Conservation (phyloP, 169 alveolate genomes). For the Plasmodium fragile region DNA sequence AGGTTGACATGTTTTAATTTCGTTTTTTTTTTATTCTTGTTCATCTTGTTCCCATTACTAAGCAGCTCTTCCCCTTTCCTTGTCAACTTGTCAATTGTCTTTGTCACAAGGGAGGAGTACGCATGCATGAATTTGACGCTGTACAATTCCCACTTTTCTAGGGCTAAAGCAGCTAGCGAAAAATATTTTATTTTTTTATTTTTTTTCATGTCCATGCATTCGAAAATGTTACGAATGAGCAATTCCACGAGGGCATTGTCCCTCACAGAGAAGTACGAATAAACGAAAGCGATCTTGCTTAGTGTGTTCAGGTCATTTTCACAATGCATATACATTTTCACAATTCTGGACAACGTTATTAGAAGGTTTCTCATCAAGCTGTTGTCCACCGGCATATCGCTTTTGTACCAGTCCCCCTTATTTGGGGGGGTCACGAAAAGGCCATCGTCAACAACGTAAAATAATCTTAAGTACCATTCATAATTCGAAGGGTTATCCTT, state of each 20-base stretch:
- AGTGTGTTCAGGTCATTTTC: slow-evolving; percentile 26
- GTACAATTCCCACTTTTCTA: slow-evolving; percentile 33
- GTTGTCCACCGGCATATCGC: not conserved
- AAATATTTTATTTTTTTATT: slow-evolving; percentile 46
- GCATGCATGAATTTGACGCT: slow-evolving; percentile 8
- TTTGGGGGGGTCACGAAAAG: not conserved
- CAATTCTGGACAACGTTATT: not conserved
- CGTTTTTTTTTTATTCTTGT: slow-evolving; percentile 28
- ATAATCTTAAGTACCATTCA: not conserved
- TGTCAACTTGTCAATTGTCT: slow-evolving; percentile 22
- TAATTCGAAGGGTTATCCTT: not conserved
- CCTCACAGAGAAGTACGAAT: slow-evolving; percentile 10
- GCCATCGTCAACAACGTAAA: slow-evolving; percentile 14
- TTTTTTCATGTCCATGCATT: slow-evolving; percentile 24
- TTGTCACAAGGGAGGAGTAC: slow-evolving; percentile 22
- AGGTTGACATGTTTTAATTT: slow-evolving; percentile 45
- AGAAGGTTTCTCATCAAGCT: slow-evolving; percentile 13
- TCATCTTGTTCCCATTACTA: not conserved
- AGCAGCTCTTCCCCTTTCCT: slow-evolving; percentile 1
- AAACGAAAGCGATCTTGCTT: slow-evolving; percentile 39
- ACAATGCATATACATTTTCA: slow-evolving; percentile 17
- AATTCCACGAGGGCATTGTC: slow-evolving; percentile 14
- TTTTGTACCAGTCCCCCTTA: not conserved
- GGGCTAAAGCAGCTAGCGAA: slow-evolving; percentile 42
- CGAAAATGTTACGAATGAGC: slow-evolving; percentile 22